Evolutionary conservation across 805 yeast genomes (phyloP).

Genomic region (Saccharomycopsis vini): DNA sequence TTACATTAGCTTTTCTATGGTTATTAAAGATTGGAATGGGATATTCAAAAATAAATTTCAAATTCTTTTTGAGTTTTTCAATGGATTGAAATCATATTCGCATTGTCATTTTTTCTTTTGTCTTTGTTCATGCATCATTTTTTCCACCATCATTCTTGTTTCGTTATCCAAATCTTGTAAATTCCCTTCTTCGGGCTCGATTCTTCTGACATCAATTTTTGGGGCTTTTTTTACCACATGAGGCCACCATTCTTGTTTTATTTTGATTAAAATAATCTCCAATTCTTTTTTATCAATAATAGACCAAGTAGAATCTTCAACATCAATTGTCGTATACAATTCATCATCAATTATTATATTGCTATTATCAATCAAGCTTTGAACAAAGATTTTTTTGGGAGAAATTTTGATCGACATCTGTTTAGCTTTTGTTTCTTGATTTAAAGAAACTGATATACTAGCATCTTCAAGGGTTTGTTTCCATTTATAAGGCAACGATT

Average conservation of each 20-base stretch:
- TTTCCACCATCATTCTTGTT: conserved; percentile 36
- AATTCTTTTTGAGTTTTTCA: no score
- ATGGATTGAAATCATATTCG: no score
- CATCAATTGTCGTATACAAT: conserved; percentile 25
- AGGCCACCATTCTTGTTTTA: conserved; percentile 38
- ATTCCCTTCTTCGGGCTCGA: conserved; percentile 33
- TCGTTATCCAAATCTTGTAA: conserved; percentile 34
- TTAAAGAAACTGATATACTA: conserved; percentile 28
- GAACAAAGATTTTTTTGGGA: conserved; percentile 15
- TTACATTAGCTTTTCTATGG: no score
- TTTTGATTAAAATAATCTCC: conserved; percentile 29
- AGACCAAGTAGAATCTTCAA: conserved; percentile 34
- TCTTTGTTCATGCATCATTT: conserved; percentile 41
- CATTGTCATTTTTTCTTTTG: conserved; percentile 29
- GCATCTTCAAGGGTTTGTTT: conserved; percentile 35
- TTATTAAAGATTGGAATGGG: no score
- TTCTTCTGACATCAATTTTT: conserved; percentile 31
- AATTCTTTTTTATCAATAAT: conserved; percentile 31
- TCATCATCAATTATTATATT: conserved; percentile 26
- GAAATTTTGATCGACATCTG: conserved; percentile 12
- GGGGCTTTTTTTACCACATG: conserved; percentile 34
- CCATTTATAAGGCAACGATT: conserved; percentile 27
- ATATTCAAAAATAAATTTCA: no score
- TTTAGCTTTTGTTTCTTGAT: conserved; percentile 29
- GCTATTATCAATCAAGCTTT: conserved; percentile 1